A percentile compares a stretch with the other conserved stretches of the same genome.
These are phyloP conservation scores for Nicotiana paniculata DNA, from an alignment of 257 asterid genomes.

Conservation along the genomic window DNA sequence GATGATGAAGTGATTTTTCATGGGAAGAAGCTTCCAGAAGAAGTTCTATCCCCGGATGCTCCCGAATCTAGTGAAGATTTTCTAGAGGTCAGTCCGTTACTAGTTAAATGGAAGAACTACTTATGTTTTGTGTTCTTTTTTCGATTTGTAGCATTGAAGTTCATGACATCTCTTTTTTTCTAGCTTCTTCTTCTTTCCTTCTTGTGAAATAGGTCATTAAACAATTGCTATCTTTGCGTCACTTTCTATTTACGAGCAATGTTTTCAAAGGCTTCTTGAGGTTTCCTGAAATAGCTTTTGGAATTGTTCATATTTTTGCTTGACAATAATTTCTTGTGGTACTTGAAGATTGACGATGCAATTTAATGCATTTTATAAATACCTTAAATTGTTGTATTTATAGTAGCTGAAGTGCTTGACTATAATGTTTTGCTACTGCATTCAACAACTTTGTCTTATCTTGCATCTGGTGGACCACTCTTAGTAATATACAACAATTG, in stretches of 20 bases:
- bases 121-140: background rate
- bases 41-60: conserved; percentile 21
- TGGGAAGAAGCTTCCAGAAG: conserved; percentile 44
- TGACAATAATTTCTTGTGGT: background rate
- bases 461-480: background rate
- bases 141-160: background rate
- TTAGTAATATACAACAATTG: background rate
- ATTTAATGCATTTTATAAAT: background rate
- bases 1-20: conserved; percentile 28
- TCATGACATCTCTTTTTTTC: background rate
- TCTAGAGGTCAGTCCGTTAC: conserved; percentile 4
- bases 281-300: background rate
- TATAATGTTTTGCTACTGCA: background rate
- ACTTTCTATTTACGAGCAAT: background rate
- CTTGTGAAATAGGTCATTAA: background rate
- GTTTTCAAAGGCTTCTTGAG: background rate
- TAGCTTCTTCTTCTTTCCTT: background rate
- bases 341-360: background rate
- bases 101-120: background rate
- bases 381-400: background rate
- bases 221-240: background rate
- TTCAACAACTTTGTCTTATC: background rate
- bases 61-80: conserved; percentile 13
- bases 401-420: background rate
- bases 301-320: background rate